Base-by-base conservation (phyloP, 768 basidiomycete species). In the Agaricus sinodeliciosus region DNA sequence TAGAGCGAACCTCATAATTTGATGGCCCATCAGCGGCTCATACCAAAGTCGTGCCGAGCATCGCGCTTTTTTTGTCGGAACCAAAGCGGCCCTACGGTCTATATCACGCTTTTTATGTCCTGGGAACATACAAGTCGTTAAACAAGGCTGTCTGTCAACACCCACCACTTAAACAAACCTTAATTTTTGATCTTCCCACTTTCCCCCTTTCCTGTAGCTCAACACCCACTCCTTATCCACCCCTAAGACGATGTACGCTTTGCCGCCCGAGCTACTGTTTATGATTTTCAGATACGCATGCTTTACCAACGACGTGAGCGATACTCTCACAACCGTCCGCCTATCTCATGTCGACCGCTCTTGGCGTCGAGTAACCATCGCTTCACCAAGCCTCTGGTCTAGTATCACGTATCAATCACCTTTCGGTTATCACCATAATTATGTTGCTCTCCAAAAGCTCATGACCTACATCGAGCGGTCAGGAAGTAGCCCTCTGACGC, bases 1-100 rank as follows among this genome's bases (percentile, higher is more conserved):
- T 96, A 52, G 52, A 54, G 15, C 52, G 40, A 41, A 54, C 52
- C 25, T 47, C 45, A 27, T 54, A 48, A 48, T 48, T 47, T 48
- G 55, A 45, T 26, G 46, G 31, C 19, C 19, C 16, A 18, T 27
- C 28, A 47, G 28, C 31, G 27, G 26, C 16, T 47, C 45, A 31
- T 31, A 12, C 28, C 3, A 47, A 31, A 18, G 31, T 15, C 3
- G 28, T 16, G 31, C 28, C 45, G 13, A 47, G 8, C 22, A 28
- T n/a, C 18, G 19, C 22, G 51, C 41, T 42, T 39, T 41, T 16
- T 40, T 25, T 34, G 43, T 35, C 52, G 52, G 42, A 7, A 54
- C 48, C 45, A 54, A n/a, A 26, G 40, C 52, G 27, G 47, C 47
- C 51, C 45, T 54, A 40, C 45, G 42, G 18, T 48, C 28, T 13